Evolutionary conservation across 345 rosid species (phyloP), one percentile per base, ranked within the genome.

Genomic region (Acer saccharum): DNA sequence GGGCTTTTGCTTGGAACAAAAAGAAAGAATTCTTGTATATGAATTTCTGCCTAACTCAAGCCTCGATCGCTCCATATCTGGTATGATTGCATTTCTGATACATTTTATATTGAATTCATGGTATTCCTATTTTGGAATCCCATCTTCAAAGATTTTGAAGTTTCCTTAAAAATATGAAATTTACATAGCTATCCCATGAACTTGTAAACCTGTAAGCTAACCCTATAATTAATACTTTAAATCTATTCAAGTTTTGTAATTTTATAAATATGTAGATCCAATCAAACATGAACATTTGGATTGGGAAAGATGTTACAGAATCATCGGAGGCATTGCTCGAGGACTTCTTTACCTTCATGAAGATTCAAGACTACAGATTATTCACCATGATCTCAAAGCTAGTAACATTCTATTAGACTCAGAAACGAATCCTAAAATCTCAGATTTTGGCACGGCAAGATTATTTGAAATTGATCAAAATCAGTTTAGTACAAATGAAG

Each of bases 311-410:
- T 74, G 84, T 9, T 76, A 67, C 63, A 72, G 65, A 35, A 81
- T 84, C 54, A 69, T 79, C 7, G 6, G n/a, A 14, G 80, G 84
- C 4, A 81, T 84, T 16, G 86, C 82, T 71, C 76, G 74, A 48
- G 86, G 86, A 4, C 32, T 84, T 18, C 65, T 81, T 44, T 84
- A 84, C 52, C 71, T 81, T 10, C 84, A 84, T 0, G 71, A 81
- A 57, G 84, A 81, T 16, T 84, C 84, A 11, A 60, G 63, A 12
- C 76, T 84, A 2, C 66, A 44, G 1, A 81, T 84, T 32, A 76
- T 84, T 60, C 86, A 84, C n/a, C 78, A 81, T 1, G 83, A 77
- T 60, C 71, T 83, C 29, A 83, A 83, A 83, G 68, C 83, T 9
- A 70, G 86, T 73, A 83, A 83, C 25, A 62, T 83, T 2, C 23